Evolutionary conservation across 2,329 filamentous ascomycete species (phyloP), one percentile per base, ranked within the genome.

Genomic region (Pseudohalonectria lignicola): DNA sequence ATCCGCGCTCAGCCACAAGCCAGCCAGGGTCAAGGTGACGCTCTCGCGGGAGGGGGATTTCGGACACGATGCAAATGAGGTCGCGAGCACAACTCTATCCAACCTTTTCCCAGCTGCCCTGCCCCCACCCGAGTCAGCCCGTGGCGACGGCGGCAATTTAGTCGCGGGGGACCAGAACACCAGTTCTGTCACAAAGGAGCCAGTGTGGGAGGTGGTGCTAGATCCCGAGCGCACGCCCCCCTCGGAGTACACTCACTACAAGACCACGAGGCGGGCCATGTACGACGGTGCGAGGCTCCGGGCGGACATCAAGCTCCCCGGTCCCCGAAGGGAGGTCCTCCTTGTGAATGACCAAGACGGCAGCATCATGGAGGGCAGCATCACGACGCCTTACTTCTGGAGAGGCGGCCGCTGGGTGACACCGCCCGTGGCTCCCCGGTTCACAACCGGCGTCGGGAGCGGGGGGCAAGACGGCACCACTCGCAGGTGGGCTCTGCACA

Each of bases 381-480:
- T 83, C 13, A 88, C 83, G 1, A 93, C 82, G 0, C 76, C 84
- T 0, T 95, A 90, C 56, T 83, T 95, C 47, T 85, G 74, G 66
- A 76, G 84, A 32, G 56, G 67, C 4, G 77, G 74, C 1, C 61
- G 63, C 36, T 96, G 90, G 90, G 71, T 87, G 7, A 94, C 88
- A 28, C 90, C 90, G 2, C 71, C 76, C 0, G 65, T 85, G n/a
- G 54, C 69, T 11, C 34, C 43, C 6, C 38, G 52, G 12, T 69
- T 61, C 39, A 53, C 49, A 32, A 39, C 45, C 21, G 45, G 54
- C 0, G 45, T 53, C 29, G 72, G 69, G 2, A 79, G 76, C 41
- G 90, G 90, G 31, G 88, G 88, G 0, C 86, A 93, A 53, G 71
- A 80, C 39, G 88, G 88, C 1, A 92, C 84, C 6, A 86, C 82